phyloP scores from a whole-genome alignment of 352 stramenopile species.

The Pythium phragmiticola region DNA sequence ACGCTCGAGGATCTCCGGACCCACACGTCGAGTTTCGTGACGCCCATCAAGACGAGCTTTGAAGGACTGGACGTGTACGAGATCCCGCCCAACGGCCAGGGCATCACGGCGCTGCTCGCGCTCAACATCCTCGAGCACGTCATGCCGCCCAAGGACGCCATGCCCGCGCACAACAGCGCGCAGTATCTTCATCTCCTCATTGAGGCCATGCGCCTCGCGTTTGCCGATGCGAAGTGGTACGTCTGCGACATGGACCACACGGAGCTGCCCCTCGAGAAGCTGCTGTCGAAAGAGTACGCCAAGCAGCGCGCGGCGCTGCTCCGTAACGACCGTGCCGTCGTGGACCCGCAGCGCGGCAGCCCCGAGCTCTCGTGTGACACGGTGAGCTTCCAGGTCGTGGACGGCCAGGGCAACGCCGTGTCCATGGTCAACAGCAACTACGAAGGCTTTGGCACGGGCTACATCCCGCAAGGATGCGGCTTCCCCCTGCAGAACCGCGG shows the following conservation, averaged over 20 bases:
- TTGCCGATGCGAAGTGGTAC: constrained; percentile 89
- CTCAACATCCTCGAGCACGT: constrained; percentile 90
- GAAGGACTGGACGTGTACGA: constrained; percentile 90
- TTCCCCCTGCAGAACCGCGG: constrained; percentile 98
- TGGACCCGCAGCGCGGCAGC: constrained; percentile 59
- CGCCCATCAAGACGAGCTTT: constrained; percentile 90
- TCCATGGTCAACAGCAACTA: constrained; percentile 99
- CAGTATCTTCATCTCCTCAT: constrained; percentile 91
- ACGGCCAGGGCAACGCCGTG: constrained; percentile 93
- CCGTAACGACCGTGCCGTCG: constrained; percentile 36
- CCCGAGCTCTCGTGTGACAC: constrained; percentile 85
- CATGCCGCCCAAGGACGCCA: constrained; percentile 33
- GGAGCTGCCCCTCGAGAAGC: constrained; percentile 50
- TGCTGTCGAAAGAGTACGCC: constrained; percentile 83
- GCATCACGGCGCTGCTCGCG: constrained; percentile 94
- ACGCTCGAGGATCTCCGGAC: constrained; percentile 82
- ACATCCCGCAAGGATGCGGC: constrained; percentile 91
- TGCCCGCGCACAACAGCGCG: constrained; percentile 46
- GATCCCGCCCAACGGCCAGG: constrained; percentile 95
- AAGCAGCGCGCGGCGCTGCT: constrained; percentile 50
- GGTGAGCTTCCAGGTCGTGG: constrained; percentile 96
- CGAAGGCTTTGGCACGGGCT: constrained; percentile 94
- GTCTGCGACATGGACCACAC: constrained; percentile 79
- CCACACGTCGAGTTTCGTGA: constrained; percentile 89
- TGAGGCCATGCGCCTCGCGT: constrained; percentile 92